Conservation (phyloP, 2,329 filamentous ascomycete species). For the Apiospora sp. region DNA sequence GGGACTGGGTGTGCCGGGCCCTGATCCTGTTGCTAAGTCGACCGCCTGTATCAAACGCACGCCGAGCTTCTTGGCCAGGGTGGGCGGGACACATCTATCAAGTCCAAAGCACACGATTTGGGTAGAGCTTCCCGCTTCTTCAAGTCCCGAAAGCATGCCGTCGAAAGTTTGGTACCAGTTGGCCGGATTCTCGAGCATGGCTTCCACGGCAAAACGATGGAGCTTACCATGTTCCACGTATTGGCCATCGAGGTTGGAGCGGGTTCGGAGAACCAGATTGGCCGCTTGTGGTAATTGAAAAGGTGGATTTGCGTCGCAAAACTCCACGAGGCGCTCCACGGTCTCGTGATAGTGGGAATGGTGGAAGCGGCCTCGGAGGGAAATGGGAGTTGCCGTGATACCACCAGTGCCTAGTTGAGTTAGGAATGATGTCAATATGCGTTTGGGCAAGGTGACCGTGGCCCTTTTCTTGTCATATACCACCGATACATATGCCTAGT, state of each 20-base stretch:
- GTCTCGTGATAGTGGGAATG: not conserved
- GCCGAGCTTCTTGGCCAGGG: not conserved
- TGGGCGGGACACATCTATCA: slow-evolving; percentile 46
- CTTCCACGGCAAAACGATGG: slow-evolving; percentile 40
- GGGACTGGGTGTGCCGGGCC: not conserved
- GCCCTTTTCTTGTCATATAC: slow-evolving; percentile 46
- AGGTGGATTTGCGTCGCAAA: not conserved
- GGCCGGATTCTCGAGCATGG: slow-evolving; percentile 44
- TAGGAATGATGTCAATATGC: not conserved
- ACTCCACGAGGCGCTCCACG: not conserved
- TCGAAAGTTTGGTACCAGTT: slow-evolving; percentile 42
- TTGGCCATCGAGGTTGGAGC: slow-evolving; percentile 27
- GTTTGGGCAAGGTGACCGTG: slow-evolving; percentile 41
- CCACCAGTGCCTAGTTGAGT: slow-evolving; percentile 34
- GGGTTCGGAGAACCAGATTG: slow-evolving; percentile 37
- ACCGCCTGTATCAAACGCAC: not conserved
- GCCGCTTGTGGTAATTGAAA: slow-evolving; percentile 43
- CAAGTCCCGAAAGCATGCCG: slow-evolving; percentile 32
- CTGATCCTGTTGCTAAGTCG: not conserved
- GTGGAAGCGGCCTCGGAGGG: slow-evolving; percentile 46
- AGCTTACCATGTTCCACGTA: slow-evolving; percentile 35
- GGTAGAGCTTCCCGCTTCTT: slow-evolving; percentile 16
- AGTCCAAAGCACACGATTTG: slow-evolving; percentile 46
- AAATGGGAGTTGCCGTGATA: slow-evolving; percentile 40
- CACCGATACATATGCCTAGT: slow-evolving; percentile 49